Percentiles rank a stretch among this genome's conserved stretches.
These are phyloP conservation scores for Pseudogymnoascus sp. DNA, from an alignment of 2,329 filamentous ascomycete species.

Conservation along the genomic window DNA sequence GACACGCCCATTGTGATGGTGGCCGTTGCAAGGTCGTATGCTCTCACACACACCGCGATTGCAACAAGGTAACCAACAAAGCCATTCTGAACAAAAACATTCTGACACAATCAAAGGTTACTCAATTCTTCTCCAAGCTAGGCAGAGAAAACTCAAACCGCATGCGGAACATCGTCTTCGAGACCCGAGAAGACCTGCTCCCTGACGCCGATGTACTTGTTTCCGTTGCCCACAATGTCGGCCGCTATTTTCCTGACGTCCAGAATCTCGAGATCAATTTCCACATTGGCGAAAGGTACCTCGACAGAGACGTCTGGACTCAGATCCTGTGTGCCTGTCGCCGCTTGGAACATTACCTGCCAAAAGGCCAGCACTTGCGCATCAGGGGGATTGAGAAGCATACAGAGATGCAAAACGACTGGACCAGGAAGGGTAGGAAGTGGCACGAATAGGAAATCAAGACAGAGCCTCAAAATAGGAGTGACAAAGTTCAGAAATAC, in stretches of 20 bases:
- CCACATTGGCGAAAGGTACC: not conserved
- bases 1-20: not conserved
- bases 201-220: constrained; percentile 1
- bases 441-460: constrained; percentile 1
- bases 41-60: not conserved
- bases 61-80: constrained; percentile 2
- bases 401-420: not conserved
- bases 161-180: not conserved
- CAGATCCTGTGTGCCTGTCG: not conserved
- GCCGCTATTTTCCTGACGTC: constrained; percentile 1
- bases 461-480: not conserved
- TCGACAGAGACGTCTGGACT: not conserved
- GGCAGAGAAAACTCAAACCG: not conserved
- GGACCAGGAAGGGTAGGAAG: constrained; percentile 3
- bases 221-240: constrained; percentile 4
- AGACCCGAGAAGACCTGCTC: not conserved
- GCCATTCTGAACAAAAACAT: not conserved
- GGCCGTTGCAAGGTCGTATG: not conserved
- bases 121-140: constrained; percentile 1
- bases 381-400: constrained; percentile 4
- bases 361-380: constrained; percentile 5
- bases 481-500: constrained; percentile 4
- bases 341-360: not conserved
- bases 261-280: constrained; percentile 7
- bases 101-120: not conserved